Evolutionary conservation across 2,329 filamentous ascomycete species (phyloP), one percentile per base, ranked within the genome.

Genomic region (Hortaea sp.): DNA sequence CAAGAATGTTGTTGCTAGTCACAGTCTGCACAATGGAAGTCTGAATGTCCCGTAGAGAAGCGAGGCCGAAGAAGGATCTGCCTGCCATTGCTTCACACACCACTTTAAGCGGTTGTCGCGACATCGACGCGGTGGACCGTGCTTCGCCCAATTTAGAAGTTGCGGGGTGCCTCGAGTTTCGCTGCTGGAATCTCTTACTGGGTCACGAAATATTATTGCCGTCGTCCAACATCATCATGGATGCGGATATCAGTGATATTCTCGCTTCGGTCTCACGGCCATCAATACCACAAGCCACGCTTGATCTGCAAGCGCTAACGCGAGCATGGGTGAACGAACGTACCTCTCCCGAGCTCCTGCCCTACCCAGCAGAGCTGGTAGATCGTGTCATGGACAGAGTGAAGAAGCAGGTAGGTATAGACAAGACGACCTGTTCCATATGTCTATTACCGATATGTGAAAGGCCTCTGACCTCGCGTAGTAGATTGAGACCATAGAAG

Each of bases 301-400:
- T 81, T 59, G 90, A 97, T 67, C 76, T 97, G 55, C 88, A 95
- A 65, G 80, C 85, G 44, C 72, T 98, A 56, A 95, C 90, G 56
- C 84, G 90, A 59, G 84, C 83, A 58, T 98, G 90, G 90, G 79
- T 95, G 39, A 87, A 90, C 39, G 94, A 98, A 67, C 81, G 92
- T 56, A 86, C 84, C 47, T 83, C 88, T 39, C 88, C 90, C 2
- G 89, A 95, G 66, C 74, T 98, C n/a, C 72, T 97, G 35, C 78
- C 82, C 68, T 97, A 81, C 68, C 76, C 83, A 4, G 78, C 80
- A 34, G 78, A 78, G 12, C 72, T 97, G 48, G 85, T 98, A 63
- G 85, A 92, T 54, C 80, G 90, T 53, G 78, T 92, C 58, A 84
- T 88, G 68, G 77, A 79, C n/a, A 47, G 52, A n/a, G 45, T 58